Percentiles rank a stretch among this genome's conserved stretches.
Evolutionary conservation across 2,329 filamentous ascomycete genomes (phyloP).

Genomic region (Nothomitra cinnamomea): DNA sequence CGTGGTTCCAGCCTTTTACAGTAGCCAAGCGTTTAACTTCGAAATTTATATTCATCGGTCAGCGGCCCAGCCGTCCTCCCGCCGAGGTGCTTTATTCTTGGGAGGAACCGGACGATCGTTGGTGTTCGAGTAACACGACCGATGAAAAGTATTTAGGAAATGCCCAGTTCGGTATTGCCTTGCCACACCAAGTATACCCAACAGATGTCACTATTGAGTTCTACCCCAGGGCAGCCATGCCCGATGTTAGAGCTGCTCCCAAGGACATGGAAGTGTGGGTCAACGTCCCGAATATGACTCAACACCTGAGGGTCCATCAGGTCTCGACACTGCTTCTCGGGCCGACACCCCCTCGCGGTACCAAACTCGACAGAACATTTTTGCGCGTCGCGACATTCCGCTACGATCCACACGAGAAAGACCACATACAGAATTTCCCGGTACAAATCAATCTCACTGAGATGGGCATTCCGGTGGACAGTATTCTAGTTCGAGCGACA

Average conservation of each 20-base stretch:
- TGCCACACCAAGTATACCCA: slow-evolving; percentile 37
- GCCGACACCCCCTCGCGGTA: background rate
- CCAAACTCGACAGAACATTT: background rate
- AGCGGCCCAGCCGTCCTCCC: background rate
- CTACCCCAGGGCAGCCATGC: slow-evolving; percentile 42
- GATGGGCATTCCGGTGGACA: background rate
- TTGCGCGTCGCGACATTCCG: background rate
- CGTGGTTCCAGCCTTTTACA: slow-evolving; percentile 10
- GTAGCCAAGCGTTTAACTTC: background rate
- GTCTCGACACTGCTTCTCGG: background rate
- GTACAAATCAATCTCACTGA: background rate
- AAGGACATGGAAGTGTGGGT: slow-evolving; percentile 55
- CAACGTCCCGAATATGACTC: slow-evolving; percentile 10
- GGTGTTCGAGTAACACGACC: slow-evolving; percentile 46
- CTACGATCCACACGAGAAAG: background rate
- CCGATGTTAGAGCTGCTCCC: slow-evolving; percentile 45
- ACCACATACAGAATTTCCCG: background rate
- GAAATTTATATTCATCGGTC: background rate
- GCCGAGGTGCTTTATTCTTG: slow-evolving; percentile 44
- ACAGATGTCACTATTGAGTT: slow-evolving; percentile 59
- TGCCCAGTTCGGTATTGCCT: slow-evolving; percentile 24
- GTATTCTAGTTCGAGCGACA: background rate
- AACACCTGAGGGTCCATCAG: background rate
- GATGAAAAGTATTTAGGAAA: slow-evolving; percentile 14
- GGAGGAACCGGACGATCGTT: slow-evolving; percentile 72